Percentiles rank a stretch among this genome's conserved stretches.
Conservation (phyloP, 495 filamentous ascomycete genomes). For the Neurospora tetrasperma region DNA sequence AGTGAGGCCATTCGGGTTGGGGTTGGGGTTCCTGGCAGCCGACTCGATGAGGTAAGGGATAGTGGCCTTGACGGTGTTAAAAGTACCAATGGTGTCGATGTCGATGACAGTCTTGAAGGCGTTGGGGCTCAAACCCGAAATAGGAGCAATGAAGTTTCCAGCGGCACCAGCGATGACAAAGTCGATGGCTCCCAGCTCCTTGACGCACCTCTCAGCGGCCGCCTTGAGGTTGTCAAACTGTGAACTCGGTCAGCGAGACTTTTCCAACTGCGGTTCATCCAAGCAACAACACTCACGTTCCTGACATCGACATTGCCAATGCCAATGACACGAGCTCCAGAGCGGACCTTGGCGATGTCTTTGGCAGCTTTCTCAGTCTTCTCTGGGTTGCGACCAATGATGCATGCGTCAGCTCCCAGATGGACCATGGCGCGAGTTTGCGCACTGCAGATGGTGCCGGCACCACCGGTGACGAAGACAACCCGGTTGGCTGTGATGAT, state of each 20-base stretch:
- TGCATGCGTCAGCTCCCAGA: conserved; percentile 87
- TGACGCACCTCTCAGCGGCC: conserved; percentile 67
- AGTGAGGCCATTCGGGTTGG: conserved; percentile 38
- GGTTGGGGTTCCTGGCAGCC: conserved; percentile 47
- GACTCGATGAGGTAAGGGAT: conserved; percentile 69
- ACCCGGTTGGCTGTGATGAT: conserved; percentile 64
- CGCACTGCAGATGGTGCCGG: conserved; percentile 85
- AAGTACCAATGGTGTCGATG: conserved; percentile 89
- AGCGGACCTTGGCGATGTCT: conserved; percentile 68
- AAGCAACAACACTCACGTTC: conserved; percentile 21
- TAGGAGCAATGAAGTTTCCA: conserved; percentile 89
- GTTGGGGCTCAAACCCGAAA: conserved; percentile 69
- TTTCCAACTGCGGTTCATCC: conserved; percentile 4
- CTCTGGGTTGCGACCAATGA: conserved; percentile 81
- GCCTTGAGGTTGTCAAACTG: conserved; percentile 53
- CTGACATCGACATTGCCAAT: conserved; percentile 81
- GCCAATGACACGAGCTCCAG: conserved; percentile 73
- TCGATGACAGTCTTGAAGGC: conserved; percentile 95
- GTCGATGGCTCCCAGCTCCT: conserved; percentile 79
- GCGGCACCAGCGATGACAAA: conserved; percentile 95
- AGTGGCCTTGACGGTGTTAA: conserved; percentile 88
- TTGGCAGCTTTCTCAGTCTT: conserved; percentile 74
- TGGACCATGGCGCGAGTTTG: conserved; percentile 86
- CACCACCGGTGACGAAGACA: conserved; percentile 90
- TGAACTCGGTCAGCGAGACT: conserved; percentile 5